Evolutionary conservation across 2,329 filamentous ascomycete species (phyloP).

Genomic region (Xylaria hypoxylon): DNA sequence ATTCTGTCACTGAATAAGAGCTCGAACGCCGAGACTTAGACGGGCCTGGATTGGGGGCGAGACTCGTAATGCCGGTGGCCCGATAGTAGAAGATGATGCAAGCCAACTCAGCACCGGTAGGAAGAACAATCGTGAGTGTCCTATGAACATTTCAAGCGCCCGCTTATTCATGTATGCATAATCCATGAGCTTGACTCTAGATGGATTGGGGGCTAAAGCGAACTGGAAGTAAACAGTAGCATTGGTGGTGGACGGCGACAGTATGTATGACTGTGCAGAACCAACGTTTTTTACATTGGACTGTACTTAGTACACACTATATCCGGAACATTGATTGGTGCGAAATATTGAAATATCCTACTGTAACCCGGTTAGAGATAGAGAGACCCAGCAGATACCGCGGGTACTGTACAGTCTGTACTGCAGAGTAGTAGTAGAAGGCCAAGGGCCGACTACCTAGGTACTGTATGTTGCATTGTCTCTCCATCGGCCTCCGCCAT

Average conservation of each 20-base stretch:
- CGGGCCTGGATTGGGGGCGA: constrained; percentile 10
- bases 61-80: neutral
- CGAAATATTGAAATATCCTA: constrained; percentile 19
- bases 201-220: neutral
- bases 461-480: constrained; percentile 21
- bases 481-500: constrained; percentile 20
- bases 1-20: constrained; percentile 4
- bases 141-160: constrained; percentile 1
- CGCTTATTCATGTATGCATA: neutral
- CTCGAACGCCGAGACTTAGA: constrained; percentile 16
- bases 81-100: constrained; percentile 8
- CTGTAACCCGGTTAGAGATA: neutral
- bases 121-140: neutral
- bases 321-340: constrained; percentile 20
- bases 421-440: neutral
- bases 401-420: too few species aligned
- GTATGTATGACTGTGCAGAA: constrained; percentile 9
- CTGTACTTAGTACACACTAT: constrained; percentile 1
- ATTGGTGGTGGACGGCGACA: neutral
- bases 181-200: neutral
- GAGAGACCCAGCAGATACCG: constrained; percentile 5
- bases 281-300: neutral
- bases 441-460: constrained; percentile 7
- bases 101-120: constrained; percentile 5
- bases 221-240: neutral